These are phyloP conservation scores for Podospora bellae-mahoneyi DNA, from an alignment of 495 filamentous ascomycete genomes.

Conservation along the genomic window DNA sequence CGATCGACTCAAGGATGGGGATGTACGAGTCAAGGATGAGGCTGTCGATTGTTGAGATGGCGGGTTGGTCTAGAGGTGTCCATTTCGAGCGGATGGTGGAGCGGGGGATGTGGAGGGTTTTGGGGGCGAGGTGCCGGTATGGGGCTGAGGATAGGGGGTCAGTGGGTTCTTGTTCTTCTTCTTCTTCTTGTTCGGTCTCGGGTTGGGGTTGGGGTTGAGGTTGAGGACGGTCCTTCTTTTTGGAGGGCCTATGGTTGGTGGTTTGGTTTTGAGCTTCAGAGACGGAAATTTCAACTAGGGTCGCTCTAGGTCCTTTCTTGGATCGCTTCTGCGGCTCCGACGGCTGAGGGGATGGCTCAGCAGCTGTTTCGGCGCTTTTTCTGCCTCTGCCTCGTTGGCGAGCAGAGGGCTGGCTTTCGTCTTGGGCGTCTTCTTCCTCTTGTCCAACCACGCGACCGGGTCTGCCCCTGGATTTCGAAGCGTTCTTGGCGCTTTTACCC, in stretches of 20 bases:
- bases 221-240: slow-evolving; percentile 2
- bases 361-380: slow-evolving; percentile 19
- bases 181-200: background rate
- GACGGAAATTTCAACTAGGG: slow-evolving; percentile 26
- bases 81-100: slow-evolving; percentile 46
- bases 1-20: slow-evolving; percentile 41
- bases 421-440: background rate
- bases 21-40: slow-evolving; percentile 39
- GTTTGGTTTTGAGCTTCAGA: slow-evolving; percentile 27
- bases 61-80: slow-evolving; percentile 37
- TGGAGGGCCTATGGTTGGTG: background rate
- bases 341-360: slow-evolving; percentile 3
- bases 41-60: slow-evolving; percentile 36
- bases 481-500: background rate
- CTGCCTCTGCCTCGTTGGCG: slow-evolving; percentile 21
- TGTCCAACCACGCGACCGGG: background rate
- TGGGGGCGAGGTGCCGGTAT: slow-evolving; percentile 41
- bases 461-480: background rate
- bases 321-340: slow-evolving; percentile 6
- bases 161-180: background rate
- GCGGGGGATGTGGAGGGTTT: slow-evolving; percentile 39
- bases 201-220: background rate
- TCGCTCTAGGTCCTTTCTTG: slow-evolving; percentile 20
- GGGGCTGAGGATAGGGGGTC: slow-evolving; percentile 9
- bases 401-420: background rate